Evolutionary conservation across 1,284 basidiomycete genomes (phyloP), one percentile per base, ranked within the genome.

Genomic region (Hymenochaete sp.): DNA sequence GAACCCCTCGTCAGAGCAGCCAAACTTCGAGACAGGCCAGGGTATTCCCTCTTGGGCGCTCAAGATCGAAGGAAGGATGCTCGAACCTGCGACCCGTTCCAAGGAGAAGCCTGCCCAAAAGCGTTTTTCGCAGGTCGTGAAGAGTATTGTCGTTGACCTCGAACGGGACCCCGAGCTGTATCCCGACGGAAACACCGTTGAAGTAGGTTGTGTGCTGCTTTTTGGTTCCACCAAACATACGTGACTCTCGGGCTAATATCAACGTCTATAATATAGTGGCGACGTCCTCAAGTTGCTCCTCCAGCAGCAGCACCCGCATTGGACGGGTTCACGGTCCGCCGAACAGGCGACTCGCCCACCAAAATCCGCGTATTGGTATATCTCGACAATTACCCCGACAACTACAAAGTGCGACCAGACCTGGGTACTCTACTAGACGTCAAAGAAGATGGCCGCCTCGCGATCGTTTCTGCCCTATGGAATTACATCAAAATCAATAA

Each of bases 11-110:
- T 56, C 52, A 14, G 61, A 63, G 0, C 48, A 58, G 21, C 56
- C 59, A n/a, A 76, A 80, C 57, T 66, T 74, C 26, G 68, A 73
- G 50, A 71, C 71, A 1, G 76, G 88, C 7, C 80, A 87, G 55
- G 85, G 86, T 2, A 82, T 95, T 14, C 89, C 93, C 1, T 87
- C 90, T 0, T 98, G 92, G 92, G 77, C 82, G 31, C 68, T 97
- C 47, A 84, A 80, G 59, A 77, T 97, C 47, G 93, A 97, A 56
- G 93, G 93, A 0, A 74, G 93, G 42, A 60, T 98, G 48, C 69
- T 97, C 2, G 82, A 87, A 29, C 24, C 48, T 2, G 21, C 44
- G 8, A 26, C 71, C 54, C 70, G 86, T 45, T 67, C 71, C 32
- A 71, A 81, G 52, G 88, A 91, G 64, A 82, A 79, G 54, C 66